These are phyloP conservation scores for Zymoseptoria crescenta DNA, from an alignment of 2,329 filamentous ascomycete species.

Conservation along the genomic window DNA sequence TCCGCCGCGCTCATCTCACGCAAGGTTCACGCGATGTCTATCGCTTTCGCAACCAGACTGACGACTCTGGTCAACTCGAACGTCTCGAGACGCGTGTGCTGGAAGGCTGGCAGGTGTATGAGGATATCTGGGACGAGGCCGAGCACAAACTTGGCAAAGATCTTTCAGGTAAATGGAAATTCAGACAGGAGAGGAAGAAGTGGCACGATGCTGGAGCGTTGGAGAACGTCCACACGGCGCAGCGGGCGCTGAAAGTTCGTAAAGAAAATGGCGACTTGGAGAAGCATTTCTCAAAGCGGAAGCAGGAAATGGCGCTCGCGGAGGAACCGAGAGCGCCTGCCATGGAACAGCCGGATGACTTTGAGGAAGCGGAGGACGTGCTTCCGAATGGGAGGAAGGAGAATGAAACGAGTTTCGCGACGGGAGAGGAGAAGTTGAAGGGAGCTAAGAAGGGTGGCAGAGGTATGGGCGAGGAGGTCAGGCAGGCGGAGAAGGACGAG, in stretches of 20 bases:
- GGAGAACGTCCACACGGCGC: slow-evolving; percentile 27
- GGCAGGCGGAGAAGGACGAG: neutral
- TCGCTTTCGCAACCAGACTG: slow-evolving; percentile 13
- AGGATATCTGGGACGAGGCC: slow-evolving; percentile 26
- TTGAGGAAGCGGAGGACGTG: slow-evolving; percentile 3
- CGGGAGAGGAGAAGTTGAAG: neutral
- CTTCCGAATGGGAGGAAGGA: slow-evolving; percentile 17
- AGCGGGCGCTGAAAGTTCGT: slow-evolving; percentile 20
- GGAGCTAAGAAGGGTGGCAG: neutral
- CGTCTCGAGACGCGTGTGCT: slow-evolving; percentile 16
- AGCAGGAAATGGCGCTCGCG: slow-evolving; percentile 20
- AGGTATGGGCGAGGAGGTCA: neutral
- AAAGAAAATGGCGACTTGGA: slow-evolving; percentile 25
- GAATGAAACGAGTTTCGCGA: slow-evolving; percentile 1
- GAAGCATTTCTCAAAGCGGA: slow-evolving; percentile 21
- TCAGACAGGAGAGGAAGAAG: slow-evolving; percentile 19
- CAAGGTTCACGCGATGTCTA: slow-evolving; percentile 25
- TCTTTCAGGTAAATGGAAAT: slow-evolving; percentile 16
- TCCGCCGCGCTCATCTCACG: slow-evolving; percentile 26
- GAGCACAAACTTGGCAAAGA: slow-evolving; percentile 16
- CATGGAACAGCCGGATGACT: slow-evolving; percentile 18
- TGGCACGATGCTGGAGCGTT: slow-evolving; percentile 28
- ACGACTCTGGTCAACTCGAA: slow-evolving; percentile 11
- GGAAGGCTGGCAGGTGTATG: slow-evolving; percentile 28
- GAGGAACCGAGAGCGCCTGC: slow-evolving; percentile 22